phyloP scores from a whole-genome alignment of 495 filamentous ascomycete species.

The Opeltia flavorubescens region DNA sequence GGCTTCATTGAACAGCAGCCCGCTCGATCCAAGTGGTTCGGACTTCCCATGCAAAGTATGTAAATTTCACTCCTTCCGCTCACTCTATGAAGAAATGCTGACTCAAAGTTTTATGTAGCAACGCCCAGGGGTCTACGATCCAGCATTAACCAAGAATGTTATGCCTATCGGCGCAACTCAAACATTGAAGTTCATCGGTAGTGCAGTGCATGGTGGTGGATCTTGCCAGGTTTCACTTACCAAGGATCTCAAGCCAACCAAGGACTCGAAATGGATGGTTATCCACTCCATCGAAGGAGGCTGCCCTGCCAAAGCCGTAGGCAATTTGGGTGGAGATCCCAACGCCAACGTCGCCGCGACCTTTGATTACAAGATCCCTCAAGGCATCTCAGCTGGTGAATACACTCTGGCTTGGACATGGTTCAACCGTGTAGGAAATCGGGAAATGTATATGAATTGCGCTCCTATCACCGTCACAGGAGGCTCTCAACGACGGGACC shows the following conservation, averaged over 20 bases:
- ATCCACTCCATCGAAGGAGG: constrained; percentile 28
- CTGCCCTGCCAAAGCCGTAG: constrained; percentile 21
- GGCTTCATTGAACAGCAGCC: constrained; percentile 39
- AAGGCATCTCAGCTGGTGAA: constrained; percentile 38
- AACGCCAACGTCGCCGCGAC: constrained; percentile 11
- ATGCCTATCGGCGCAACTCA: constrained; percentile 21
- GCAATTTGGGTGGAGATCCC: constrained; percentile 22
- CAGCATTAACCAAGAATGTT: background rate
- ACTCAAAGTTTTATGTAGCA: constrained; percentile 1
- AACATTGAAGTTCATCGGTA: constrained; percentile 27
- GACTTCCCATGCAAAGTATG: constrained; percentile 91
- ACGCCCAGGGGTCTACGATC: background rate
- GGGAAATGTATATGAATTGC: constrained; percentile 51
- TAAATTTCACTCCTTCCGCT: background rate
- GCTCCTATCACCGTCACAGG: constrained; percentile 35
- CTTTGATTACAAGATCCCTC: constrained; percentile 52
- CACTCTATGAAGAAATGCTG: too few species aligned
- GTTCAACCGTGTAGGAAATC: constrained; percentile 42
- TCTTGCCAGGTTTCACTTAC: constrained; percentile 32
- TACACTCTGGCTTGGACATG: constrained; percentile 44
- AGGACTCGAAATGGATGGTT: constrained; percentile 22
- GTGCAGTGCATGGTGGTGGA: constrained; percentile 33
- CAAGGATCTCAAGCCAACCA: constrained; percentile 25
- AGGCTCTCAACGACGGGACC: constrained; percentile 24
- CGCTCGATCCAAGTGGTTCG: constrained; percentile 41